Evolutionary conservation across 108 stramenopile genomes (phyloP), one percentile per base, ranked within the genome.

Genomic region (Seminavis robusta): DNA sequence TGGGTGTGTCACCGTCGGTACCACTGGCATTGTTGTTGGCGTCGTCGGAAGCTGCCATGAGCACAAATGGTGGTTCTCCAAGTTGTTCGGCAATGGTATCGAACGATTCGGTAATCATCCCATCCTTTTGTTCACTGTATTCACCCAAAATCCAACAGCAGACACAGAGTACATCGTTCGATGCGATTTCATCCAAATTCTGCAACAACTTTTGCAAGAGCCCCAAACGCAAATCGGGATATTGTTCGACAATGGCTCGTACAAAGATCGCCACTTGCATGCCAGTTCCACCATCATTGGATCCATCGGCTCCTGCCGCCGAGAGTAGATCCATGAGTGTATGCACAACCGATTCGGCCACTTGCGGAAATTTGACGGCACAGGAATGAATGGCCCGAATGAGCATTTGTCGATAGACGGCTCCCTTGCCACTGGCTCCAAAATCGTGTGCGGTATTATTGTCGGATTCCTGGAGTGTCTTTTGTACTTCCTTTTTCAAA

Each of bases 101-200:
- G 66, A 89, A 95, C n/a, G 91, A 90, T 41, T 89, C 85, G 16
- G 52, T 51, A 38, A 88, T 61, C 24, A 79, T 71, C 26, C 65
- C 54, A 40, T 89, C 92, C 8, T 61, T 63, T 0, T 74, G 70
- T 47, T 81, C 92, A 44, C 86, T 80, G 72, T 97, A 99, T 71
- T 98, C 96, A 46, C 99, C 97, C 21, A 99, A 59, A 52, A 99
- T 95, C 99, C 99, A 99, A n/a, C 98, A 63, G 31, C 94, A 93
- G 31, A 98, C 92, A 46, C 94, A 92, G 75, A 97, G 79, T 40
- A 98, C 99, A 20, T 81, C 75, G 30, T 84, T 80, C 33, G 80
- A 79, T 7, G 61, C 65, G 28, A 99, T 90, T 45, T 95, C 94
- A 52, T 78, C 76, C 24, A 99, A 30, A 0, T 80, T 81, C 33